Percentiles rank a stretch among this genome's conserved stretches.
These are phyloP conservation scores for Arxiozyma slooffiae DNA, from an alignment of 1,139 yeast genomes.

Conservation along the genomic window DNA sequence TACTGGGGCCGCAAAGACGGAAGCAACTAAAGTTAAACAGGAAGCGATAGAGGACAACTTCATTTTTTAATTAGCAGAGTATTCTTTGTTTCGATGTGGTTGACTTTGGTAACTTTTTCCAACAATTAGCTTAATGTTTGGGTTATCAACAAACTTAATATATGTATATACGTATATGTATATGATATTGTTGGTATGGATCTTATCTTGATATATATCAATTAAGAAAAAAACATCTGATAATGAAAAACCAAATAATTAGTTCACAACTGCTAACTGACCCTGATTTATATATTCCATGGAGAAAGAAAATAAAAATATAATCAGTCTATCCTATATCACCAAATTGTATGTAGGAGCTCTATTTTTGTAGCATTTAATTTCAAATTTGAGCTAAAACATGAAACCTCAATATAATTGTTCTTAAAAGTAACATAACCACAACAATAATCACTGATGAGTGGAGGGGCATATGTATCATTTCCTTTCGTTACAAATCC, in stretches of 20 bases:
- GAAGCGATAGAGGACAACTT: slow-evolving; percentile 14
- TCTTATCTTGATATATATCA: background rate
- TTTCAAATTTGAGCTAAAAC: background rate
- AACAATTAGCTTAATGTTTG: background rate
- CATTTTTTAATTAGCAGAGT: slow-evolving; percentile 8
- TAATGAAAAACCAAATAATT: too few species aligned
- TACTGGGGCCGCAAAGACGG: slow-evolving; percentile 17
- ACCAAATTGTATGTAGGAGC: too few species aligned
- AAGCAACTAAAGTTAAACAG: slow-evolving; percentile 9
- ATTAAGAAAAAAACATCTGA: too few species aligned
- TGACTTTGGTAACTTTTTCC: background rate
- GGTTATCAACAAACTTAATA: background rate
- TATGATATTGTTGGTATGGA: background rate
- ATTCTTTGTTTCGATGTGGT: background rate
- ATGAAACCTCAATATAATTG: background rate
- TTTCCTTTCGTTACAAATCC: background rate
- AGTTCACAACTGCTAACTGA: too few species aligned
- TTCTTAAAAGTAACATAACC: too few species aligned
- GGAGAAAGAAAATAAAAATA: too few species aligned
- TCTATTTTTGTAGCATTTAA: background rate
- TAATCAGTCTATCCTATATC: background rate
- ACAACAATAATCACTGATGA: background rate
- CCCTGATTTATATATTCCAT: background rate
- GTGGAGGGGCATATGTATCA: background rate
- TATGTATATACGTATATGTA: background rate